Base-by-base conservation (phyloP, 164 flowering plant species). In the Annona squamosa region DNA sequence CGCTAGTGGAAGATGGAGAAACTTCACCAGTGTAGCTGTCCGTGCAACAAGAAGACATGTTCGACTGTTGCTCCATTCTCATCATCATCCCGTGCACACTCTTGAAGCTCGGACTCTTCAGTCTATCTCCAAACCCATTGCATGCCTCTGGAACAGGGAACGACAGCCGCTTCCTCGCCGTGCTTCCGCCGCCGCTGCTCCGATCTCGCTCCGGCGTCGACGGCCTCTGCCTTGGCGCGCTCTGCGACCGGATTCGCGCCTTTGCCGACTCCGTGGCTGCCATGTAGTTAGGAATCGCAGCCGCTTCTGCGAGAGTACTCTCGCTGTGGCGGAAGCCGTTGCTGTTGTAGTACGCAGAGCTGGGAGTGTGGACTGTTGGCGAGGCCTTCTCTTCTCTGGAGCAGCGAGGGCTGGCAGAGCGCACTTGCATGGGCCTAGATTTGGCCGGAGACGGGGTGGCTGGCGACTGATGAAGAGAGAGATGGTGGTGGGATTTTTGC, bases 191-290 rank as follows among this genome's bases (percentile, higher is more conserved):
- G 59, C 59, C 1, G 10, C 88, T 85, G 3, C 59, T 66, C 46
- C 78, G 76, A 2, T 90, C 94, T 67, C 88, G 82, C 73, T 89
- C 97, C 3, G 89, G 90, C 4, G 74, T 71, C 37, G 52, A 42
- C 3, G 74, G 78, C 78, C 74, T 71, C 71, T 76, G 78, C 18
- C 70, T 66, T 3, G 78, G 78, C 2, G 78, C 78, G 61, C 78
- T 76, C 71, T 76, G 78, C 59, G 96, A 87, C 65, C 98, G 81
- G 9, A 80, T 37, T 68, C 92, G 68, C 2, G 97, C 97, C 72
- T 84, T 87, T 17, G 98, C 94, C 2, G 98, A 94, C 71, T 85
- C 98, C 0, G 98, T 94, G 46, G 97, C 87, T 2, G 91, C 88
- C 98, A 94, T 94, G 81, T 94, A 94, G 77, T 85, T 94, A 0